Evolutionary conservation across 257 asterid species (phyloP).

Genomic region (Pogostemon cablin): DNA sequence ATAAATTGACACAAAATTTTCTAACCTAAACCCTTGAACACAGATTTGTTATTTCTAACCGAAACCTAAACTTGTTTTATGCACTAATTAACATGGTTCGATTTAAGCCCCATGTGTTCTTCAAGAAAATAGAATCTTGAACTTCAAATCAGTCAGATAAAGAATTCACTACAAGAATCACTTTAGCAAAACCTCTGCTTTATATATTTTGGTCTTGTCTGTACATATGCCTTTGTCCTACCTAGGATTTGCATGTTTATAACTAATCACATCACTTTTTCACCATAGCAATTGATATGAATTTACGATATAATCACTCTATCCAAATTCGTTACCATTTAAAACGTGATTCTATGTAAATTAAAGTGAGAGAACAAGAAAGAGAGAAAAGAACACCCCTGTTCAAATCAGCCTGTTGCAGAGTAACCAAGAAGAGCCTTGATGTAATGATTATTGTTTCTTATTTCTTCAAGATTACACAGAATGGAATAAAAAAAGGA

Average conservation of each 20-base stretch:
- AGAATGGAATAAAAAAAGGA: constrained; percentile 27
- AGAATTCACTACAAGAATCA: constrained; percentile 26
- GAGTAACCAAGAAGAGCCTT: background rate
- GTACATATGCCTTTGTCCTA: constrained; percentile 27
- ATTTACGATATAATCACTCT: background rate
- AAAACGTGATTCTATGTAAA: constrained; percentile 4
- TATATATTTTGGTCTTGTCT: constrained; percentile 23
- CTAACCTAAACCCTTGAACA: too few relatives aligned
- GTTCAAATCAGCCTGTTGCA: background rate
- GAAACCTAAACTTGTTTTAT: too few relatives aligned
- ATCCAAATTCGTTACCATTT: background rate
- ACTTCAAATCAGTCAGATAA: background rate
- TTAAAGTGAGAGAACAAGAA: constrained; percentile 21
- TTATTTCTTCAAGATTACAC: constrained; percentile 32
- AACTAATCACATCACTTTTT: constrained; percentile 3
- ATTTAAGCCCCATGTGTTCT: background rate
- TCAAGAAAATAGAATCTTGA: background rate
- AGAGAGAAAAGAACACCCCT: background rate
- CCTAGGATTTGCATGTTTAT: constrained; percentile 20
- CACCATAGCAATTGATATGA: background rate
- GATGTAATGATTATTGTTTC: background rate
- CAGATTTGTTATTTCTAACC: too few relatives aligned
- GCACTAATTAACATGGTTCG: background rate
- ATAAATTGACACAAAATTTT: too few relatives aligned
- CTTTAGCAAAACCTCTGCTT: constrained; percentile 38